These are phyloP conservation scores for Plantago major DNA, from an alignment of 257 asterid genomes.

Conservation along the genomic window DNA sequence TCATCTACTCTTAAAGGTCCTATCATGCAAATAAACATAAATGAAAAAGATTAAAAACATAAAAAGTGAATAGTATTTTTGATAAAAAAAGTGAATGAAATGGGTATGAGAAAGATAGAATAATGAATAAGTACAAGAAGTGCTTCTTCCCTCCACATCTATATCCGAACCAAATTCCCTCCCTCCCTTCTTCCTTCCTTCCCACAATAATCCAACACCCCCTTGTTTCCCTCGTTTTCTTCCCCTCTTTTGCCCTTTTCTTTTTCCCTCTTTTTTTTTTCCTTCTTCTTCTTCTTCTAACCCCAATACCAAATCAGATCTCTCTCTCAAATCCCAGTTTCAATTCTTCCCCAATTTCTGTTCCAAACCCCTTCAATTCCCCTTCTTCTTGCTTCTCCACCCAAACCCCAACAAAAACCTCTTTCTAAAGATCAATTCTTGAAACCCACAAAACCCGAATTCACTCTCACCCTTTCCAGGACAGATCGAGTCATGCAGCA, in stretches of 20 bases:
- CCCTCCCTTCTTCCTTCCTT: slow-evolving; percentile 18
- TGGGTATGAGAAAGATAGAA: neutral
- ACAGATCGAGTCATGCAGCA: slow-evolving; percentile 50
- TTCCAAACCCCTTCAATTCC: slow-evolving; percentile 18
- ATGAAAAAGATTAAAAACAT: too few species aligned
- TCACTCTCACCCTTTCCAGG: neutral
- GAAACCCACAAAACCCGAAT: neutral
- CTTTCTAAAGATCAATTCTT: neutral
- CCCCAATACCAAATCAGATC: slow-evolving; percentile 45
- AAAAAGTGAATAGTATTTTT: too few species aligned
- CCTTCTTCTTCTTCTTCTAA: slow-evolving; percentile 44
- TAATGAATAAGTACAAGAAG: neutral
- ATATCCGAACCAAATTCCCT: slow-evolving; percentile 88
- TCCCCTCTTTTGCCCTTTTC: slow-evolving; percentile 31
- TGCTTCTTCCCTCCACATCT: slow-evolving; percentile 84
- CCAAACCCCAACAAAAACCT: slow-evolving; percentile 7
- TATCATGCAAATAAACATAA: too few species aligned
- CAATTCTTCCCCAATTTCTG: slow-evolving; percentile 10
- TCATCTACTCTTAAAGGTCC: too few species aligned
- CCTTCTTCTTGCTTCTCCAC: neutral
- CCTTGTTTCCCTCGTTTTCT: slow-evolving; percentile 53
- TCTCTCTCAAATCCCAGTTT: slow-evolving; percentile 23
- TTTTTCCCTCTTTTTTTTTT: slow-evolving; percentile 37
- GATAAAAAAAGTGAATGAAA: neutral
- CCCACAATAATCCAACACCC: neutral